Percentiles rank a stretch among this genome's conserved stretches.
Conservation (phyloP, 192 early-diverging fungal species). For the Linnemannia schmuckeri region DNA sequence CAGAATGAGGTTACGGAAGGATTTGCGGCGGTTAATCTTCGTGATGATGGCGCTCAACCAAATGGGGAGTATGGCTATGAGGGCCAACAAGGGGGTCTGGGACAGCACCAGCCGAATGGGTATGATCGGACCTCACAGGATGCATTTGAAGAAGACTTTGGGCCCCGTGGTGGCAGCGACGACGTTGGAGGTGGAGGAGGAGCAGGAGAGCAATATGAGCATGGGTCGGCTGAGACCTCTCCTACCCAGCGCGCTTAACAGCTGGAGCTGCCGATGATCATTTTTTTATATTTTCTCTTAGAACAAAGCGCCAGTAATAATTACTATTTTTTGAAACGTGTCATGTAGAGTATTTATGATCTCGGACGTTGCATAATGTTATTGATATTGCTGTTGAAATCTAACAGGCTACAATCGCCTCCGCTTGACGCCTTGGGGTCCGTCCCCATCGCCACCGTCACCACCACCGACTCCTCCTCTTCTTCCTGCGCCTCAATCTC, state of each 20-base stretch:
- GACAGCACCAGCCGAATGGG: background rate
- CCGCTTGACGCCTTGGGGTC: no score
- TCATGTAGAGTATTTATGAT: no score
- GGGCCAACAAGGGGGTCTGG: background rate
- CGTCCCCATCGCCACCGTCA: background rate
- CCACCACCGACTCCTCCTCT: no score
- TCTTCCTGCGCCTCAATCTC: no score
- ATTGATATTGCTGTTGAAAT: no score
- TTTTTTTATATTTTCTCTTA: no score
- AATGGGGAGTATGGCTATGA: background rate
- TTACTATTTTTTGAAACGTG: no score
- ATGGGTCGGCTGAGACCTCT: background rate
- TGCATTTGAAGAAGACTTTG: slow-evolving; percentile 14
- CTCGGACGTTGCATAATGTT: no score
- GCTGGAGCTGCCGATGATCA: no score
- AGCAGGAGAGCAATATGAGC: background rate
- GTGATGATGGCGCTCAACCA: background rate
- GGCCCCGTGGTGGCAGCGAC: background rate
- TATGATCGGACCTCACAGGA: background rate
- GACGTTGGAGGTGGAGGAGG: background rate
- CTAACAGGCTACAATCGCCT: no score
- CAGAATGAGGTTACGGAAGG: background rate
- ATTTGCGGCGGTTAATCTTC: background rate
- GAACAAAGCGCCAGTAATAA: no score
- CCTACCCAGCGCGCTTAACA: background rate